Evolutionary conservation across 768 basidiomycete species (phyloP).

Genomic region (Boletus vinaceobasis): DNA sequence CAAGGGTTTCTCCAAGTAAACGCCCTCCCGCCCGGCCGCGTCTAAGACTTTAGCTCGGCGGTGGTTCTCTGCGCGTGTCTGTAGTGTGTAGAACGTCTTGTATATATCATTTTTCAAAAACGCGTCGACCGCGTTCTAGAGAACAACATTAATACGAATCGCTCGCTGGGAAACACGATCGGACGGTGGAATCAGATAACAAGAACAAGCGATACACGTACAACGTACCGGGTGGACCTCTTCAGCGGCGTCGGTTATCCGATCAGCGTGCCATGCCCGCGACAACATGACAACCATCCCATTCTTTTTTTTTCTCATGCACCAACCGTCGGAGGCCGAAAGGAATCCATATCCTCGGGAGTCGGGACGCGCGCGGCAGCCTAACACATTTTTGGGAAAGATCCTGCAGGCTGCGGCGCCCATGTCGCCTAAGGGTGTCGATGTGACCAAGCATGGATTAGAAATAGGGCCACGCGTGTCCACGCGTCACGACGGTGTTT

Average conservation of each 20-base stretch:
- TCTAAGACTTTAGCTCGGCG: not conserved
- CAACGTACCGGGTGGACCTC: no score
- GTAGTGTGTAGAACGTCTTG: not conserved
- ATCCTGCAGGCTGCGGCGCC: not conserved
- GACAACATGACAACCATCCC: no score
- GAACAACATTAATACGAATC: no score
- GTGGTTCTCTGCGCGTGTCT: not conserved
- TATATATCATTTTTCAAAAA: not conserved
- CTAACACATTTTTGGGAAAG: not conserved
- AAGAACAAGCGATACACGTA: not conserved
- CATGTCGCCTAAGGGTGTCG: not conserved
- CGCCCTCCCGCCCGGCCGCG: not conserved
- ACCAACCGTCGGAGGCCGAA: not conserved
- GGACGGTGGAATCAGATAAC: not conserved
- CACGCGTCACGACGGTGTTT: not conserved
- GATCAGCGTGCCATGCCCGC: no score
- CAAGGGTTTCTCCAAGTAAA: slow-evolving; percentile 18
- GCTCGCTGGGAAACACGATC: not conserved
- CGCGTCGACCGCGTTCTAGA: not conserved
- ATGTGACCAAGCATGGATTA: not conserved
- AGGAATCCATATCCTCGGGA: not conserved
- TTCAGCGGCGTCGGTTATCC: no score
- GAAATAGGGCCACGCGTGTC: not conserved
- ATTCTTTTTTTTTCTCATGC: not conserved
- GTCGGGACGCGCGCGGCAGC: not conserved